Conservation (phyloP, 495 filamentous ascomycete genomes). For the Hypoxylon cercidicola region DNA sequence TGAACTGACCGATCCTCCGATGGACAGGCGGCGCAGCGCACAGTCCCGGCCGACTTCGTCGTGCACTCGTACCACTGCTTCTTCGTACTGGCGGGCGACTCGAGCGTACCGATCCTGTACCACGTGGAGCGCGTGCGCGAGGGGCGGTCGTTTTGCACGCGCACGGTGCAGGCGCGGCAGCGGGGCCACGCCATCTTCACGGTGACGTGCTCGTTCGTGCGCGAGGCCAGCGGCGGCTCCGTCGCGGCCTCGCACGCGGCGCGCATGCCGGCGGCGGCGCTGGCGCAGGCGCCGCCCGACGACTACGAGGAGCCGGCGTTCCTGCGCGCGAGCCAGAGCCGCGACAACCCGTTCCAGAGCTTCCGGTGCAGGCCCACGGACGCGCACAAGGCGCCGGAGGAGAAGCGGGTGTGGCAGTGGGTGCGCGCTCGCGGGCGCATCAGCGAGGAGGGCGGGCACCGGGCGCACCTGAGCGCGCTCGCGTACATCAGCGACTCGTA, state of each 20-base stretch:
- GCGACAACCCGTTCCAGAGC: constrained; percentile 67
- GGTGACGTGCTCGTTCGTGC: constrained; percentile 88
- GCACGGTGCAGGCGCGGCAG: constrained; percentile 94
- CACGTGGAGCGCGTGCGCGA: constrained; percentile 92
- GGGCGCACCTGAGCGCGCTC: constrained; percentile 84
- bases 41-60: constrained; percentile 80
- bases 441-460: constrained; percentile 73
- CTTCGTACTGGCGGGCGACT: constrained; percentile 91
- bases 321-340: constrained; percentile 16
- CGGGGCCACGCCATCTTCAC: constrained; percentile 93
- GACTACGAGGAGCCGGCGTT: constrained; percentile 53
- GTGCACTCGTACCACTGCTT: constrained; percentile 99
- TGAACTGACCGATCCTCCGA: constrained; percentile 1
- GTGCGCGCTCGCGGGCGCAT: constrained; percentile 80
- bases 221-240: constrained; percentile 71
- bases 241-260: constrained; percentile 68
- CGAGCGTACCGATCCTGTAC: constrained; percentile 84
- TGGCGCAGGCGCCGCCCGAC: constrained; percentile 49
- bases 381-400: constrained; percentile 51
- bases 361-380: constrained; percentile 64
- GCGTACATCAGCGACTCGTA: constrained; percentile 93
- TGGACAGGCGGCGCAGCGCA: constrained; percentile 77
- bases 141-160: constrained; percentile 90
- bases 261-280: constrained; percentile 63
- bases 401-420: constrained; percentile 81